Percentiles rank a stretch among this genome's conserved stretches.
These are phyloP conservation scores for Fusarium palustre DNA, from an alignment of 2,329 filamentous ascomycete species.

Conservation along the genomic window DNA sequence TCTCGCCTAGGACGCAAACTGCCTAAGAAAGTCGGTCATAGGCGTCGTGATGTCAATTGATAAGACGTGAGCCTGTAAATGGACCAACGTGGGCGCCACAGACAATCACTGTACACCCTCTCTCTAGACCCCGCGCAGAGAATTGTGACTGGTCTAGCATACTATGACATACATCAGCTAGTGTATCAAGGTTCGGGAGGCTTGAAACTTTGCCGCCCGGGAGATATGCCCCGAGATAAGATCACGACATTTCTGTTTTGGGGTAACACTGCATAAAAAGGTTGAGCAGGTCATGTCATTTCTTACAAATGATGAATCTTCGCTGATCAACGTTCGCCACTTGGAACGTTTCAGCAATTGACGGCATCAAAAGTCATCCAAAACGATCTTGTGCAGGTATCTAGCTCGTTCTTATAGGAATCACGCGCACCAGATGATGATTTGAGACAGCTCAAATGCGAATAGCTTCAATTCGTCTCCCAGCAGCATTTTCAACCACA, in stretches of 20 bases:
- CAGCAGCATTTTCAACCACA: too few species aligned
- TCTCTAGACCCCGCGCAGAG: conserved; percentile 7
- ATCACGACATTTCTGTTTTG: conserved; percentile 30
- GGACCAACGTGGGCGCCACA: conserved; percentile 22
- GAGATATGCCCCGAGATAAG: conserved; percentile 28
- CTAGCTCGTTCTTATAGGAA: background rate
- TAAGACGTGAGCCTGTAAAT: conserved; percentile 22
- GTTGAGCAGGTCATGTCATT: background rate
- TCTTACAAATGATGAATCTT: background rate
- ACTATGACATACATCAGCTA: conserved; percentile 26
- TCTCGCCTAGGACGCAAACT: background rate
- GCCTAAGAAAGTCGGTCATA: conserved; percentile 23
- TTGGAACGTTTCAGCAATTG: background rate
- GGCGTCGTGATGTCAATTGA: conserved; percentile 36
- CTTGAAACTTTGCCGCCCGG: conserved; percentile 9
- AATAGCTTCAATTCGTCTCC: background rate
- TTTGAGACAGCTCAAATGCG: background rate
- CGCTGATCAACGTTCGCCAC: background rate
- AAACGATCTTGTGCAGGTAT: background rate
- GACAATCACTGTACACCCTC: conserved; percentile 15
- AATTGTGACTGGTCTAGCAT: conserved; percentile 7
- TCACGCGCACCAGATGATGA: background rate
- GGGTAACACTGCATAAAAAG: conserved; percentile 17
- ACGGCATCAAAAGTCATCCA: too few species aligned
- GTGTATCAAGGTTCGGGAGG: conserved; percentile 12